Evolutionary conservation across 352 stramenopile species (phyloP).

Genomic region (Phytophthora pisi): DNA sequence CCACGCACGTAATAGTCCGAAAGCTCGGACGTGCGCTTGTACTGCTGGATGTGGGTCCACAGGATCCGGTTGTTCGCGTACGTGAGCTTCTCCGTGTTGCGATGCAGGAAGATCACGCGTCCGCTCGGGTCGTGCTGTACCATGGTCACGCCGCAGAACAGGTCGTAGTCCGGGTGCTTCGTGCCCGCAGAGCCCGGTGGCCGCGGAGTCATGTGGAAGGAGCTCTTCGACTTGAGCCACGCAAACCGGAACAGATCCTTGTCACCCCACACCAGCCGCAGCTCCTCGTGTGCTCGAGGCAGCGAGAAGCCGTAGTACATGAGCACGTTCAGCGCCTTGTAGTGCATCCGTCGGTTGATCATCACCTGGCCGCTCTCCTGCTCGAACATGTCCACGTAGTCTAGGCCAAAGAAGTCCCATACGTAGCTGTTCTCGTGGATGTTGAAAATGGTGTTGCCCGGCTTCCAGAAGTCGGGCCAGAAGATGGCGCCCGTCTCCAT

Average conservation of each 20-base stretch:
- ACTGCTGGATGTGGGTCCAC: constrained; percentile 70
- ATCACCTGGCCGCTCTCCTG: constrained; percentile 84
- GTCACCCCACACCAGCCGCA: constrained; percentile 78
- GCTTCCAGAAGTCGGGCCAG: constrained; percentile 85
- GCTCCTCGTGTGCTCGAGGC: constrained; percentile 46
- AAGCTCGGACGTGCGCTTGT: constrained; percentile 44
- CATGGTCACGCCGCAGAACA: constrained; percentile 82
- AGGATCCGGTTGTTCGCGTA: constrained; percentile 48
- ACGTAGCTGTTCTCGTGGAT: constrained; percentile 69
- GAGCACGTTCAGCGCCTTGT: constrained; percentile 64
- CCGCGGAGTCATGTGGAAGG: constrained; percentile 64
- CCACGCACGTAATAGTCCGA: constrained; percentile 63
- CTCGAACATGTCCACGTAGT: constrained; percentile 75
- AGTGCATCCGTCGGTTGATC: constrained; percentile 62
- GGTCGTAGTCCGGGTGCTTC: constrained; percentile 49
- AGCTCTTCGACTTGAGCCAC: constrained; percentile 75
- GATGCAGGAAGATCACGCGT: constrained; percentile 73
- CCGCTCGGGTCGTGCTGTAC: constrained; percentile 67
- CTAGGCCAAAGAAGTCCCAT: constrained; percentile 71
- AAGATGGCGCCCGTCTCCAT: constrained; percentile 66
- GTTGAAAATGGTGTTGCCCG: constrained; percentile 80
- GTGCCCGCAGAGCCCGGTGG: constrained; percentile 58
- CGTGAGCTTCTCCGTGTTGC: constrained; percentile 74
- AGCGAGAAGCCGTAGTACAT: constrained; percentile 73
- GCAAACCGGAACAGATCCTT: constrained; percentile 86